Percentiles rank a stretch among this genome's conserved stretches.
phyloP scores from a whole-genome alignment of 306 rosid species.

The Carpinus viminea region DNA sequence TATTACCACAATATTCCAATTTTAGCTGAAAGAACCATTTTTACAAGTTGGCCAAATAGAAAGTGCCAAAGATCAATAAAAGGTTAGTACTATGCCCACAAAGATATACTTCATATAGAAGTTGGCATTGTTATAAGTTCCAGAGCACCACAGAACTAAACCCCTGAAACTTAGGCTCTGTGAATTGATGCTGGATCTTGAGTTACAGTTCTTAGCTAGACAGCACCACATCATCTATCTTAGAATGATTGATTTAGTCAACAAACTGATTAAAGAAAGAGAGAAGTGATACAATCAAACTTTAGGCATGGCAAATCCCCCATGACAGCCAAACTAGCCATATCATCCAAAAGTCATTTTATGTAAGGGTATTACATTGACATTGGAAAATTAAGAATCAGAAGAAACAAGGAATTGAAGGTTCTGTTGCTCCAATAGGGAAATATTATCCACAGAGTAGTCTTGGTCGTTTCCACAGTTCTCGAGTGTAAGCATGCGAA shows the following conservation, averaged over 20 bases:
- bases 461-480: neutral
- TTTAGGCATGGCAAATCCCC: neutral
- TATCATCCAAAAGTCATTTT: neutral
- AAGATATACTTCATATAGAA: neutral
- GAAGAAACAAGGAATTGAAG: neutral
- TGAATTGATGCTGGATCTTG: neutral
- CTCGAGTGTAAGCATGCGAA: neutral
- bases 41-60: constrained; percentile 1
- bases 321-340: neutral
- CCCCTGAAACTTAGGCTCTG: neutral
- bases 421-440: neutral
- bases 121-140: neutral
- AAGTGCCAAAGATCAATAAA: neutral
- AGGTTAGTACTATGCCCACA: neutral
- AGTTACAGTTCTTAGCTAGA: neutral
- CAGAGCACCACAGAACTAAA: neutral
- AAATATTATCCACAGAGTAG: neutral
- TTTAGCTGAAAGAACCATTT: constrained; percentile 2
- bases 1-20: neutral
- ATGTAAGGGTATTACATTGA: neutral
- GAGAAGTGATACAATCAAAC: neutral
- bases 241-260: neutral
- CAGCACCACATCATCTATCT: neutral
- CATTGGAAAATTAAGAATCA: neutral
- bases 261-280: neutral